phyloP scores from a whole-genome alignment of 2,329 filamentous ascomycete genomes.

The Huntiella decipiens region DNA sequence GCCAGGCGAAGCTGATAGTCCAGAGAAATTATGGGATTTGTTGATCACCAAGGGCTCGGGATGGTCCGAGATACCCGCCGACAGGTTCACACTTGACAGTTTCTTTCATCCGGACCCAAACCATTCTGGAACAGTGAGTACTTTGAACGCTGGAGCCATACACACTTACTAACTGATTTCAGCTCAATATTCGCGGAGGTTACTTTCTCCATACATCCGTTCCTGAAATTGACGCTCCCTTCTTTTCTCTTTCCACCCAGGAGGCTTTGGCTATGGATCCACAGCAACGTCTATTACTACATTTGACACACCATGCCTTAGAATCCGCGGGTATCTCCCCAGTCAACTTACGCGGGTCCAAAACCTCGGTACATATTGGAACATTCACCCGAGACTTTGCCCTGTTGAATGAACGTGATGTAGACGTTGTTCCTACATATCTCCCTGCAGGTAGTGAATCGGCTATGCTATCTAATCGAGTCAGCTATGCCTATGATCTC shows the following conservation, averaged over 20 bases:
- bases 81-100: conserved; percentile 26
- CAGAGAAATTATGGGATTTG: conserved; percentile 26
- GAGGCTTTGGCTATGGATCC: conserved; percentile 16
- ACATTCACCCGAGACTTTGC: conserved; percentile 15
- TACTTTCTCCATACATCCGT: conserved; percentile 17
- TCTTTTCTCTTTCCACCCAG: conserved; percentile 13
- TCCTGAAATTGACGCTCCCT: conserved; percentile 15
- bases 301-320: conserved; percentile 16
- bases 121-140: conserved; percentile 5
- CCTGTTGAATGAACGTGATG: conserved; percentile 14
- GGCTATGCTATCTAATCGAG: conserved; percentile 18
- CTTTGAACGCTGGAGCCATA: too few relatives aligned
- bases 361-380: conserved; percentile 18
- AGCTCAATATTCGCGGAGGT: conserved; percentile 12
- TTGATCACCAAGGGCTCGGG: conserved; percentile 17
- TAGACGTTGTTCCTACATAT: conserved; percentile 19
- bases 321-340: conserved; percentile 19
- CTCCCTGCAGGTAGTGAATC: conserved; percentile 17
- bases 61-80: conserved; percentile 23
- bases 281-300: conserved; percentile 16
- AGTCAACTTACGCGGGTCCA: conserved; percentile 14
- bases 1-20: conserved; percentile 23
- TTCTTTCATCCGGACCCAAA: conserved; percentile 19
- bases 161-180: too few relatives aligned
- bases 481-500: conserved; percentile 20